Percentiles rank a stretch among this genome's conserved stretches.
These are phyloP conservation scores for Silene uniflora DNA, from an alignment of 148 eudicot genomes.

Conservation along the genomic window DNA sequence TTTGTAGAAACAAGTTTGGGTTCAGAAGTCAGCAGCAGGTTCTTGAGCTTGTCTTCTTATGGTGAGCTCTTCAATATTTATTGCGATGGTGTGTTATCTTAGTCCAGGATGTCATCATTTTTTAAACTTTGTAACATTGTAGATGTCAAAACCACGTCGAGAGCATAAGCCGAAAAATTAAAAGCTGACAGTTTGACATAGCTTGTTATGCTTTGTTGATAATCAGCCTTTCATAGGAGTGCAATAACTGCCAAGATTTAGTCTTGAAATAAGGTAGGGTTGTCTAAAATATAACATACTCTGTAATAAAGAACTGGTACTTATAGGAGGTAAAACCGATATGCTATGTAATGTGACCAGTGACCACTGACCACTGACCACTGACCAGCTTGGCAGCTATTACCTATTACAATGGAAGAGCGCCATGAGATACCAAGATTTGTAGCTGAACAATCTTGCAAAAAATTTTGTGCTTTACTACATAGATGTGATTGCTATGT, in stretches of 20 bases:
- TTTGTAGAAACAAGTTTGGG: slow-evolving; percentile 92
- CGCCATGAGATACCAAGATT: background rate
- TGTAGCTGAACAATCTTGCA: background rate
- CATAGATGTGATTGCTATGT: background rate
- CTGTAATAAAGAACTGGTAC: background rate
- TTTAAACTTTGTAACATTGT: background rate
- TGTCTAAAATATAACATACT: background rate
- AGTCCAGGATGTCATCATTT: background rate
- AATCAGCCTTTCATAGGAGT: background rate
- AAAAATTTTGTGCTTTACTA: background rate
- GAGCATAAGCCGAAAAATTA: background rate
- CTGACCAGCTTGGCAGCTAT: too few relatives aligned
- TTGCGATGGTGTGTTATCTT: background rate
- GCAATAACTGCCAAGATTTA: background rate
- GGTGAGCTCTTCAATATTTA: slow-evolving; percentile 37
- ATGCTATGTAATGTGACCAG: too few relatives aligned
- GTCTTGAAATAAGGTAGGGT: background rate
- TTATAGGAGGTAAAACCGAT: background rate
- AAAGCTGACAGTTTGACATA: background rate
- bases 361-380: too few relatives aligned
- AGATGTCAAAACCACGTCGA: background rate
- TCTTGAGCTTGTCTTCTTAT: slow-evolving; percentile 41
- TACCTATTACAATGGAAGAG: too few relatives aligned
- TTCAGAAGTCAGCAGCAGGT: slow-evolving; percentile 92
- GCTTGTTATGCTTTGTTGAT: background rate